Percentiles rank a stretch among this genome's conserved stretches.
These are phyloP conservation scores for Mikania micrantha DNA, from an alignment of 129 eudicot genomes.

Conservation along the genomic window DNA sequence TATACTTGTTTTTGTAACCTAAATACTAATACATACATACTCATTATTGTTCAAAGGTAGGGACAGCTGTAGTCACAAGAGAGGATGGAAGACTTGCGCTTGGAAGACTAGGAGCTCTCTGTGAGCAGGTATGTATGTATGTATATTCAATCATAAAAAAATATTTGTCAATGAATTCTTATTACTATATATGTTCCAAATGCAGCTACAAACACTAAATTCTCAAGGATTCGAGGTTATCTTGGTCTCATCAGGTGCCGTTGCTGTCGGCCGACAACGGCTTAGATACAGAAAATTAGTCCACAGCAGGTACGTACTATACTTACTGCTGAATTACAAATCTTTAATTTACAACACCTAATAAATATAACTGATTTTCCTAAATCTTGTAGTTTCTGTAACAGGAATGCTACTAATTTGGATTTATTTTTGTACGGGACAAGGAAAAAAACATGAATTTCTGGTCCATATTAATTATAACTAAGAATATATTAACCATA, in stretches of 20 bases:
- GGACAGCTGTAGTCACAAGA: too few relatives aligned
- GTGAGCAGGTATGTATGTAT: constrained; percentile 95
- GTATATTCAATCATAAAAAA: not conserved
- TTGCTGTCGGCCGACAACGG: constrained; percentile 91
- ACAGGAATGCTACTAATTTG: not conserved
- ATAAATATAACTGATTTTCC: not conserved
- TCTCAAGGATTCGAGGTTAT: constrained; percentile 85
- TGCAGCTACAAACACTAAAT: constrained; percentile 74
- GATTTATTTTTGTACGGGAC: not conserved
- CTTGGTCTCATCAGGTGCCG: constrained; percentile 95
- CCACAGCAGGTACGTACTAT: constrained; percentile 64
- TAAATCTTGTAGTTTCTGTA: not conserved
- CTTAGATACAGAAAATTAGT: constrained; percentile 75
- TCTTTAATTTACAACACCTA: not conserved
- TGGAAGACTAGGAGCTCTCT: constrained; percentile 55
- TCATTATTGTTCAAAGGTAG: too few relatives aligned
- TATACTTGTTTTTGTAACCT: too few relatives aligned
- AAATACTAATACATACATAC: too few relatives aligned
- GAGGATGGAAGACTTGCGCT: constrained; percentile 12
- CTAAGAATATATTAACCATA: not conserved
- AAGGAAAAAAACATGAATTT: not conserved
- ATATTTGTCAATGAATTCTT: not conserved
- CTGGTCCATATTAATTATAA: not conserved
- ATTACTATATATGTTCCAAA: not conserved
- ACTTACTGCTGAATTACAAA: not conserved